A percentile compares a stretch with the other conserved stretches of the same genome.
phyloP scores from a whole-genome alignment of 192 early-diverging fungal species.

The Gamsiella multidivaricata region DNA sequence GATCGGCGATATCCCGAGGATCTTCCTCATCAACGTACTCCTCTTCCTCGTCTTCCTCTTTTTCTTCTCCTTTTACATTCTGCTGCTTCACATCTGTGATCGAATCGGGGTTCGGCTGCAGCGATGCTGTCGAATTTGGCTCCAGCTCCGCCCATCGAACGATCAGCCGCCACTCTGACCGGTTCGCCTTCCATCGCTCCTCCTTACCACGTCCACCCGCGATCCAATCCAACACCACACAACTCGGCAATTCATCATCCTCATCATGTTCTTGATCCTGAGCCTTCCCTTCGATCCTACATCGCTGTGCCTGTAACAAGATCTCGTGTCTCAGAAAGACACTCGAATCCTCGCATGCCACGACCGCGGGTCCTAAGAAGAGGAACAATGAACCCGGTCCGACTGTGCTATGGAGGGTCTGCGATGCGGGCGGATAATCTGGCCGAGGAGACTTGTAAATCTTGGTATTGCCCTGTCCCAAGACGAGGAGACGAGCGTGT shows the following conservation, averaged over 20 bases:
- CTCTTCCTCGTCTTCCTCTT: constrained; percentile 31
- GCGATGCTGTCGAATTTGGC: not conserved
- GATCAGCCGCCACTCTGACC: constrained; percentile 41
- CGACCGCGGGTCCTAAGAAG: constrained; percentile 35
- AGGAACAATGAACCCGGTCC: constrained; percentile 24
- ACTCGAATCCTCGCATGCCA: constrained; percentile 49
- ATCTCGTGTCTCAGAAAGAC: constrained; percentile 51
- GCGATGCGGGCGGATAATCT: constrained; percentile 47
- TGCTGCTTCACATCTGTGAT: not conserved
- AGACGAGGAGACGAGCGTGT: constrained; percentile 67
- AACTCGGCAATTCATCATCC: constrained; percentile 40
- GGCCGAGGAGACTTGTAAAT: constrained; percentile 71
- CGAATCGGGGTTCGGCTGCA: not conserved
- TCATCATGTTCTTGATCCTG: constrained; percentile 9
- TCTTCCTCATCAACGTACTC: constrained; percentile 44
- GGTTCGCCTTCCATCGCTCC: constrained; percentile 40
- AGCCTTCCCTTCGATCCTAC: not conserved
- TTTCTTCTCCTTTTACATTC: not conserved
- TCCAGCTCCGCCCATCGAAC: constrained; percentile 49
- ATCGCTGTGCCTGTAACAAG: constrained; percentile 40
- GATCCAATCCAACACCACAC: constrained; percentile 53
- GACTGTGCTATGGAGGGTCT: constrained; percentile 47
- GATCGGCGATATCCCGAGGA: constrained; percentile 42
- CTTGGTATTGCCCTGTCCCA: constrained; percentile 89
- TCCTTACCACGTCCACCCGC: constrained; percentile 43